Evolutionary conservation across 768 basidiomycete species (phyloP).

Genomic region (Kwoniella mangroviensis): DNA sequence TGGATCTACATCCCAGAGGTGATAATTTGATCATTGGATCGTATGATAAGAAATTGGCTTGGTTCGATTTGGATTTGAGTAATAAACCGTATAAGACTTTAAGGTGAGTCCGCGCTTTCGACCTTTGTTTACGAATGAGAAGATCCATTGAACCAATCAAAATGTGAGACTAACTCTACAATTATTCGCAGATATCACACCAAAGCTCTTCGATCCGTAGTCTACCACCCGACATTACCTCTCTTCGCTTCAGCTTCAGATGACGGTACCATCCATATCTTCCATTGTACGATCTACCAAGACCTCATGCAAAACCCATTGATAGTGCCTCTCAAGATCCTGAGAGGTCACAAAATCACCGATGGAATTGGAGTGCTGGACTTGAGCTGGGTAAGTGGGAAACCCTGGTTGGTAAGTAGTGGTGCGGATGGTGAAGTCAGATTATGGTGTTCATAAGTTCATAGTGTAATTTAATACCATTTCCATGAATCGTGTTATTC

Average conservation of each 20-base stretch:
- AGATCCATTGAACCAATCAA: no score
- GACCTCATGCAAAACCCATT: constrained; percentile 97
- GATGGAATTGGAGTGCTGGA: constrained; percentile 91
- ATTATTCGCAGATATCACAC: constrained; percentile 76
- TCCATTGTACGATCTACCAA: constrained; percentile 91
- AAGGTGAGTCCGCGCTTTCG: constrained; percentile 64
- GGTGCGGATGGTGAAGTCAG: constrained; percentile 88
- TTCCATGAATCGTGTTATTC: not conserved
- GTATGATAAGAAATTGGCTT: constrained; percentile 95
- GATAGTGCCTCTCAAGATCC: constrained; percentile 95
- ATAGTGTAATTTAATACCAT: not conserved
- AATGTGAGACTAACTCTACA: no score
- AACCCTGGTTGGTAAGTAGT: constrained; percentile 90
- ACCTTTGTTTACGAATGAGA: no score
- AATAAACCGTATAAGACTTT: constrained; percentile 97
- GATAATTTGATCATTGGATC: constrained; percentile 97
- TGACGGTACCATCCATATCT: constrained; percentile 94
- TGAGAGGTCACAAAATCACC: constrained; percentile 82
- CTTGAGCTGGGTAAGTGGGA: constrained; percentile 81
- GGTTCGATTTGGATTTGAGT: constrained; percentile 97
- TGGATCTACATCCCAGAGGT: constrained; percentile 85
- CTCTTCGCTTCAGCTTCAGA: constrained; percentile 96
- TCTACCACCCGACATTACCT: constrained; percentile 92
- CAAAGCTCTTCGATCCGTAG: constrained; percentile 86
- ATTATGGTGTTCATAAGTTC: constrained; percentile 68